These are phyloP conservation scores for Domatiomyces catenatus DNA, from an alignment of 2,329 filamentous ascomycete genomes.

Conservation along the genomic window DNA sequence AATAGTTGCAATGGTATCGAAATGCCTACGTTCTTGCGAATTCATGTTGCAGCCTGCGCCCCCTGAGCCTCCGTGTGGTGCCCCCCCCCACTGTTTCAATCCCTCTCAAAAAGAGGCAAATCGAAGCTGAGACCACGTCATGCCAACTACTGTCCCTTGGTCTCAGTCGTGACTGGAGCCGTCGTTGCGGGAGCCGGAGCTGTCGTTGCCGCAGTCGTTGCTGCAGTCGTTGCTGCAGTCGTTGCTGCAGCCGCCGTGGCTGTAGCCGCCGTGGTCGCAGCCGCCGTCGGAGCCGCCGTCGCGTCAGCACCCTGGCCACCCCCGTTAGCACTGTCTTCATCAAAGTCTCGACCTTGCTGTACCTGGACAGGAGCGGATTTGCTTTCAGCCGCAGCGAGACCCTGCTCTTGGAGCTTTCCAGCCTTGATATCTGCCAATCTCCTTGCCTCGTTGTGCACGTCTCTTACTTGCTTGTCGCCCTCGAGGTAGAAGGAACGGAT, in stretches of 20 bases:
- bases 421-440: constrained; percentile 78
- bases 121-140: constrained; percentile 5
- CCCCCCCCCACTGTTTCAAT: background rate
- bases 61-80: background rate
- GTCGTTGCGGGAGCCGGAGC: too few relatives aligned
- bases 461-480: constrained; percentile 73
- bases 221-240: constrained; percentile 1
- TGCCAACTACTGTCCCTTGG: constrained; percentile 16
- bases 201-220: too few relatives aligned
- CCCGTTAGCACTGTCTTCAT: constrained; percentile 5
- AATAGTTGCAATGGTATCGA: too few relatives aligned
- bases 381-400: constrained; percentile 14
- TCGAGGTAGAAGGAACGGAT: constrained; percentile 76
- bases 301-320: constrained; percentile 40
- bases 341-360: background rate
- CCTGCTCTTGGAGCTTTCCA: constrained; percentile 28
- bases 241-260: constrained; percentile 3
- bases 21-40: background rate
- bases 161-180: constrained; percentile 10
- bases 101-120: background rate
- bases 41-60: background rate
- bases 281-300: too few relatives aligned
- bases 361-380: background rate
- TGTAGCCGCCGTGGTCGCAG: too few relatives aligned
- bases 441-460: constrained; percentile 83